Conservation (phyloP, 2,329 filamentous ascomycete species). For the Chaetothyriales sp. region DNA sequence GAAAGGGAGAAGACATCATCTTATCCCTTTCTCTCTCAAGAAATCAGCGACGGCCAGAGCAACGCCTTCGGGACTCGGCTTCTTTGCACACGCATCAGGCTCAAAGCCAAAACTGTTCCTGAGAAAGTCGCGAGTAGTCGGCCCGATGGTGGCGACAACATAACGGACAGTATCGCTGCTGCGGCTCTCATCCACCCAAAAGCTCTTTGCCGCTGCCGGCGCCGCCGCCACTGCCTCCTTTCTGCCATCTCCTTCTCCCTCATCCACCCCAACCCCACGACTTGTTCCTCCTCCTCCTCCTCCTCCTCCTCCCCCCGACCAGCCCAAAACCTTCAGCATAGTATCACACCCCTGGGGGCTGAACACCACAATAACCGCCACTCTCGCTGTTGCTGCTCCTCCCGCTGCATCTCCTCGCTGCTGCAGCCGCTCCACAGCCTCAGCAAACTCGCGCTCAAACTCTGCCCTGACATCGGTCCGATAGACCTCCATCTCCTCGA, state of each 20-base stretch:
- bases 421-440: conserved; percentile 34
- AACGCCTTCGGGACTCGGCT: conserved; percentile 69
- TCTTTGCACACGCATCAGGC: conserved; percentile 52
- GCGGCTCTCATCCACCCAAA: conserved; percentile 2
- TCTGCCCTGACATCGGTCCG: conserved; percentile 68
- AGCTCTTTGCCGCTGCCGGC: not conserved
- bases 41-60: conserved; percentile 48
- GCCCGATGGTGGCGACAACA: conserved; percentile 75
- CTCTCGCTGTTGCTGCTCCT: not conserved
- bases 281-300: no score
- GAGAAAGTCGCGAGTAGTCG: conserved; percentile 72
- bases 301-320: no score
- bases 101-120: conserved; percentile 27
- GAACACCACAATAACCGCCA: conserved; percentile 34
- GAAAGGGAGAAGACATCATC: not conserved
- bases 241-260: conserved; percentile 15
- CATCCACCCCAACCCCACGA: conserved; percentile 23
- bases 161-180: conserved; percentile 23
- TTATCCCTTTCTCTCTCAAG: conserved; percentile 17
- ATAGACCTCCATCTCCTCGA: conserved; percentile 74
- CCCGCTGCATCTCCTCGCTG: not conserved
- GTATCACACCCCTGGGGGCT: conserved; percentile 47
- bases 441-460: conserved; percentile 54
- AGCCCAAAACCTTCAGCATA: conserved; percentile 40
- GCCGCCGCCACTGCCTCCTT: conserved; percentile 15